These are phyloP conservation scores for Paecilomyces dactylethromorphus DNA, from an alignment of 2,329 filamentous ascomycete genomes.

Conservation along the genomic window DNA sequence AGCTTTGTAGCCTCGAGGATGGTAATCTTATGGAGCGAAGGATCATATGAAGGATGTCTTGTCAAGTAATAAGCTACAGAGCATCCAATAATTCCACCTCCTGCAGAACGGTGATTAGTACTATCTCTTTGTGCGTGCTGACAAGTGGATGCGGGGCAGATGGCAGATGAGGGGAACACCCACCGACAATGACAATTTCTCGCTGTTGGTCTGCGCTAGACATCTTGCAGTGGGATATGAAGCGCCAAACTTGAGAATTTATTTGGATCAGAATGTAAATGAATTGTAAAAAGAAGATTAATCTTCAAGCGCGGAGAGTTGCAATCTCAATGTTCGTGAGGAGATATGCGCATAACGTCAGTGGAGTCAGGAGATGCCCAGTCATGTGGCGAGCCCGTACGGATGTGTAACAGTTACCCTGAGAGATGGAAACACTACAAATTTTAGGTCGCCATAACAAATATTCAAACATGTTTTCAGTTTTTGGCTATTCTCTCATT, in stretches of 20 bases:
- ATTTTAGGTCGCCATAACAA: too few relatives aligned
- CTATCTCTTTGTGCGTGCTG: slow-evolving; percentile 1
- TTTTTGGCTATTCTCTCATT: background rate
- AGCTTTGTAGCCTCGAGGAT: slow-evolving; percentile 80
- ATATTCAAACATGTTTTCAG: background rate
- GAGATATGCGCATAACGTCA: slow-evolving; percentile 20
- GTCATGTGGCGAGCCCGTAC: slow-evolving; percentile 18
- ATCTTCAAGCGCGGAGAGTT: background rate
- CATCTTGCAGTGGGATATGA: slow-evolving; percentile 21
- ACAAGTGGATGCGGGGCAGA: slow-evolving; percentile 15
- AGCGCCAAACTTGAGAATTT: slow-evolving; percentile 8
- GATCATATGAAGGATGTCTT: slow-evolving; percentile 74
- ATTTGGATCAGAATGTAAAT: slow-evolving; percentile 18
- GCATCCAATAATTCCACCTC: slow-evolving; percentile 87
- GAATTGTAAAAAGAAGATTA: background rate
- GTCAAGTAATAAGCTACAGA: slow-evolving; percentile 89
- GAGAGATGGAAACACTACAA: background rate
- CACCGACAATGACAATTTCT: slow-evolving; percentile 37
- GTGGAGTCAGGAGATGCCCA: slow-evolving; percentile 7
- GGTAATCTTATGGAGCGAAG: slow-evolving; percentile 68
- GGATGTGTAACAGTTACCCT: background rate
- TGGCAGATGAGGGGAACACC: slow-evolving; percentile 4
- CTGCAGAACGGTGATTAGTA: slow-evolving; percentile 37
- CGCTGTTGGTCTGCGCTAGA: slow-evolving; percentile 21
- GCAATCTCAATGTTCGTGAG: background rate